Evolutionary conservation across 225 moss, liverwort and hornwort genomes (phyloP).

Genomic region (Bryum argenteum): DNA sequence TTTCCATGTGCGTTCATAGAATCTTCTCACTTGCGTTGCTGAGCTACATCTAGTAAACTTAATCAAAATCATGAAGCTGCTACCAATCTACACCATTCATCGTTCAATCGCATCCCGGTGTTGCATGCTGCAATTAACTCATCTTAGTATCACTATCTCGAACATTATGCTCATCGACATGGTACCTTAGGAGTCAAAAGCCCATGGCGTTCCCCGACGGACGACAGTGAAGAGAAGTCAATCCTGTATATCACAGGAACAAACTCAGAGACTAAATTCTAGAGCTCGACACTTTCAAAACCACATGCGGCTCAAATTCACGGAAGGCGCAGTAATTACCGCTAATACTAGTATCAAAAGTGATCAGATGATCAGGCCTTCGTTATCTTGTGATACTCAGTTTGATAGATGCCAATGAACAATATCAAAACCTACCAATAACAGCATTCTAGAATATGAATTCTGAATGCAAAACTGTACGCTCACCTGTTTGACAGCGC

Average conservation of each 20-base stretch:
- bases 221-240: constrained; percentile 32
- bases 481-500: constrained; percentile 32
- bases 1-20: background rate
- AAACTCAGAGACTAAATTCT: constrained; percentile 18
- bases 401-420: constrained; percentile 7
- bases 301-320: background rate
- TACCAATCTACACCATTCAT: constrained; percentile 1
- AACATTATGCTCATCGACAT: background rate
- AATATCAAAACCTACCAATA: constrained; percentile 2
- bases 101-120: background rate
- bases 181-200: constrained; percentile 50
- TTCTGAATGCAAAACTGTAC: background rate
- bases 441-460: constrained; percentile 2
- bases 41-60: background rate
- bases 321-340: background rate
- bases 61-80: background rate
- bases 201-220: constrained; percentile 37
- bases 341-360: background rate
- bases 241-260: constrained; percentile 30
- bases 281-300: background rate
- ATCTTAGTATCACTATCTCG: background rate
- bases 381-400: constrained; percentile 1
- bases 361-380: background rate
- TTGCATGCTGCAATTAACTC: background rate
- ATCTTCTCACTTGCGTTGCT: background rate